phyloP scores from a whole-genome alignment of 371 early-diverging fungal genomes.

The Mucor lusitanicus region DNA sequence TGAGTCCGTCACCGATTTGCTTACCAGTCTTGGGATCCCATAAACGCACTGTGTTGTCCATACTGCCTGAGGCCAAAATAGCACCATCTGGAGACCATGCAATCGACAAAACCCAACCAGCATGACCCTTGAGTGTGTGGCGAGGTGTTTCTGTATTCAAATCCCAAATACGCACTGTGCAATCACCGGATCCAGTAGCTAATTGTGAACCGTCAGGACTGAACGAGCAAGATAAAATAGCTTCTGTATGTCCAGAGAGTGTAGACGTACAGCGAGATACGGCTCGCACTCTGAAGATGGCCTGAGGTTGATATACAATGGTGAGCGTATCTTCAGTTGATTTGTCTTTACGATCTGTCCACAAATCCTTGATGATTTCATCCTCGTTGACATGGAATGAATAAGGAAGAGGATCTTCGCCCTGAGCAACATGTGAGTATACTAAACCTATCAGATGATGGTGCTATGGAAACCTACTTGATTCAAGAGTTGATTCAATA shows the following conservation, averaged over 20 bases:
- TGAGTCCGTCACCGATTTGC: constrained; percentile 75
- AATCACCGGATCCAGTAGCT: constrained; percentile 96
- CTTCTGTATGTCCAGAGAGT: constrained; percentile 91
- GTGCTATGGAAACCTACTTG: constrained; percentile 57
- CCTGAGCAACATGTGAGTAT: constrained; percentile 19
- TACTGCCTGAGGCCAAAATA: constrained; percentile 88
- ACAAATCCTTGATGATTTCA: constrained; percentile 76
- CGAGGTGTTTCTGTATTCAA: constrained; percentile 91
- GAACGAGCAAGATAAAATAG: constrained; percentile 86
- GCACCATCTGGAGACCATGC: constrained; percentile 93
- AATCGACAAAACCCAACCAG: constrained; percentile 92
- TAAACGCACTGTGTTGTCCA: constrained; percentile 90
- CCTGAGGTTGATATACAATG: constrained; percentile 92
- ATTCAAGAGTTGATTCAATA: constrained; percentile 88
- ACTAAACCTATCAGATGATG: background rate
- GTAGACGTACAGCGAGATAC: constrained; percentile 90
- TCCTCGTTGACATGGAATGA: constrained; percentile 85
- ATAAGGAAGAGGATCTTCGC: constrained; percentile 88
- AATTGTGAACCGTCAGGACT: constrained; percentile 91
- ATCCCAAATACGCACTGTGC: constrained; percentile 97
- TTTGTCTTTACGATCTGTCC: constrained; percentile 72
- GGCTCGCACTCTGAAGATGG: constrained; percentile 90
- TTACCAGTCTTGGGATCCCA: constrained; percentile 91
- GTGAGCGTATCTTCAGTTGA: constrained; percentile 85
- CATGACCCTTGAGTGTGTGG: constrained; percentile 76